Evolutionary conservation across 805 yeast species (phyloP).

Genomic region (Ogataea pini): DNA sequence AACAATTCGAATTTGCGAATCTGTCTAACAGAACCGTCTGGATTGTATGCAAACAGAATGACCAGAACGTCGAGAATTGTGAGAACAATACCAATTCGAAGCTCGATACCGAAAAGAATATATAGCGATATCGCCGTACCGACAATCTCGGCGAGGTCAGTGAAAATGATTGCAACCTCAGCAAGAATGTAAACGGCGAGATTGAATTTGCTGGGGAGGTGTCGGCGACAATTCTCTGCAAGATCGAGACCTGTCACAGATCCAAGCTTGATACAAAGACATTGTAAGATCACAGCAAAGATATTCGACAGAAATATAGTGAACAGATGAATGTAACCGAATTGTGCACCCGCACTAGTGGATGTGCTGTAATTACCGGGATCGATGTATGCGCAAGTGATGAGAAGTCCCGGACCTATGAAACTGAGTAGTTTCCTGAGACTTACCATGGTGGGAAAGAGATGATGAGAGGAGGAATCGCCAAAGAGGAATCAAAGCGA

Average conservation of each 20-base stretch:
- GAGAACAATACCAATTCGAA: conserved; percentile 70
- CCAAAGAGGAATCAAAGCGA: no score
- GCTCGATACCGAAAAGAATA: conserved; percentile 73
- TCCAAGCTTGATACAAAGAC: conserved; percentile 81
- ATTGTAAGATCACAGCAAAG: conserved; percentile 81
- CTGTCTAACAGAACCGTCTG: conserved; percentile 72
- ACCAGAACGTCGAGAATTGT: conserved; percentile 82
- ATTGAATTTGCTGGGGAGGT: conserved; percentile 69
- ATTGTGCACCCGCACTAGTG: conserved; percentile 83
- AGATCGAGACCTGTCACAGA: conserved; percentile 87
- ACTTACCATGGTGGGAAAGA: conserved; percentile 20
- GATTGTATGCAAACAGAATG: conserved; percentile 75
- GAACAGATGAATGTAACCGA: conserved; percentile 71
- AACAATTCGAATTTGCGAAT: conserved; percentile 77
- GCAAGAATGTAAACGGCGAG: conserved; percentile 65
- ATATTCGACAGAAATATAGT: conserved; percentile 74
- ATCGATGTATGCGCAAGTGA: conserved; percentile 89
- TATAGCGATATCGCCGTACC: conserved; percentile 88
- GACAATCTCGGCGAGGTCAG: conserved; percentile 92
- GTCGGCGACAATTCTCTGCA: conserved; percentile 77
- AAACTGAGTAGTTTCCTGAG: conserved; percentile 58
- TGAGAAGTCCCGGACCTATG: conserved; percentile 86
- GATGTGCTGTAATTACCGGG: conserved; percentile 94
- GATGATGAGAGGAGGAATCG: no score
- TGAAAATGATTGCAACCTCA: conserved; percentile 85